These are phyloP conservation scores for Saccharomycopsis microspora DNA, from an alignment of 805 yeast species.

Conservation along the genomic window DNA sequence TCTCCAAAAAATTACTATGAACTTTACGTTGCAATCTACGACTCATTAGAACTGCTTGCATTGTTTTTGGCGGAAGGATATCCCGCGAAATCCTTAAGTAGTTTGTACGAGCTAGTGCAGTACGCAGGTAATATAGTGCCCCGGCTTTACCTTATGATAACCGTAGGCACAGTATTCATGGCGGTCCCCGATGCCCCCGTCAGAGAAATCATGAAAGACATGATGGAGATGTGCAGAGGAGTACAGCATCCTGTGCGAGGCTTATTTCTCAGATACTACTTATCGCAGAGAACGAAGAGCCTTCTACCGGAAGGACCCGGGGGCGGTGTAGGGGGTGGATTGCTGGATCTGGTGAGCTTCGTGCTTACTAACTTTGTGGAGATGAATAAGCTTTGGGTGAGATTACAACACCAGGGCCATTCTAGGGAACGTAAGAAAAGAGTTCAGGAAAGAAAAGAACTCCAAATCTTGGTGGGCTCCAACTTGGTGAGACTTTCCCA, in stretches of 20 bases:
- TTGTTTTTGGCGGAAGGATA: conserved; percentile 56
- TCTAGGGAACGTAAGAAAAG: conserved; percentile 69
- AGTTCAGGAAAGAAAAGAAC: conserved; percentile 70
- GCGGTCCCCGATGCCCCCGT: conserved; percentile 66
- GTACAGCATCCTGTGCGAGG: conserved; percentile 95
- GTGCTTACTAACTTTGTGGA: conserved; percentile 83
- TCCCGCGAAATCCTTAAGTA: conserved; percentile 62
- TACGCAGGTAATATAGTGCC: conserved; percentile 93
- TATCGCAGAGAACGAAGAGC: conserved; percentile 68
- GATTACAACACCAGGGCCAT: conserved; percentile 93
- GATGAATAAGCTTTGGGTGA: conserved; percentile 97
- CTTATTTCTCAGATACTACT: conserved; percentile 76
- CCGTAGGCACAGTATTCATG: conserved; percentile 87
- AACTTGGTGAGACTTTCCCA: conserved; percentile 85
- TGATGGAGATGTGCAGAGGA: conserved; percentile 97
- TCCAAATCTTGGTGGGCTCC: conserved; percentile 86
- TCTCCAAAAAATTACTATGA: conserved; percentile 92
- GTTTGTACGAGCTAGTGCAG: conserved; percentile 87
- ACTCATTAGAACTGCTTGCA: conserved; percentile 62
- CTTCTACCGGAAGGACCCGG: conserved; percentile 20
- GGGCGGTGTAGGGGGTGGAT: conserved; percentile 22
- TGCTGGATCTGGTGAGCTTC: conserved; percentile 65
- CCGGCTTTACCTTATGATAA: conserved; percentile 85
- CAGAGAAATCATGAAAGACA: conserved; percentile 81
- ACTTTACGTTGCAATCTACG: conserved; percentile 73